Percentiles rank a stretch among this genome's conserved stretches.
Conservation (phyloP, 164 flowering plant species). For the Annona cherimola region DNA sequence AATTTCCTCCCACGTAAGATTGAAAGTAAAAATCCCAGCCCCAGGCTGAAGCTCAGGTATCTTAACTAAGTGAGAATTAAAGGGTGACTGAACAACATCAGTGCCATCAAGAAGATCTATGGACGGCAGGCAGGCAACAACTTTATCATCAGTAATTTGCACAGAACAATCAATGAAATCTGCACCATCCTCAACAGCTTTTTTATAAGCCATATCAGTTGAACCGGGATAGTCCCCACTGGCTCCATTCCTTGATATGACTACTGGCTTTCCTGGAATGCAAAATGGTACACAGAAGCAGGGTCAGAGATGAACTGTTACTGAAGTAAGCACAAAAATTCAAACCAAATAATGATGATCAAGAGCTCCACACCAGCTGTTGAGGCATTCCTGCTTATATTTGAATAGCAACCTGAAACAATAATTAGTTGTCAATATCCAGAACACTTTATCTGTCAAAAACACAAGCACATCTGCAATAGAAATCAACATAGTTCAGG, state of each 20-base stretch:
- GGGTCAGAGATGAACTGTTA: neutral
- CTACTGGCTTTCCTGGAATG: slow-evolving; percentile 46
- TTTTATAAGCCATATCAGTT: slow-evolving; percentile 69
- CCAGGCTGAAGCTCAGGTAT: slow-evolving; percentile 38
- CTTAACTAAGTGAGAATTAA: slow-evolving; percentile 18
- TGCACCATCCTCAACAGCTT: slow-evolving; percentile 79
- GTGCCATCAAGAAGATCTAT: slow-evolving; percentile 66
- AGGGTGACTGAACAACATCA: slow-evolving; percentile 37
- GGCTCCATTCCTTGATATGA: slow-evolving; percentile 78
- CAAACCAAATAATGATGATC: neutral
- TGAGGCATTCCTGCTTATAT: slow-evolving; percentile 44
- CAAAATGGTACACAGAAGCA: slow-evolving; percentile 7
- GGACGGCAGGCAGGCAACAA: slow-evolving; percentile 67
- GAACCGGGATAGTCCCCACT: slow-evolving; percentile 85
- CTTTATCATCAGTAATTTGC: slow-evolving; percentile 73
- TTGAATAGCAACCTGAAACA: slow-evolving; percentile 78
- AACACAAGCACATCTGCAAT: neutral
- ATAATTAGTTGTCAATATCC: slow-evolving; percentile 12
- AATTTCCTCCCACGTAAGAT: slow-evolving; percentile 69
- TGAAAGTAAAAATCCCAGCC: slow-evolving; percentile 61
- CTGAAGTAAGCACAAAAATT: neutral
- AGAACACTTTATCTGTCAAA: neutral
- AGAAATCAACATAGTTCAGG: neutral
- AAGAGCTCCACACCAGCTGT: slow-evolving; percentile 47
- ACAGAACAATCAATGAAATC: slow-evolving; percentile 84